Base-by-base conservation (phyloP, 345 rosid species). In the Populus tremula region DNA sequence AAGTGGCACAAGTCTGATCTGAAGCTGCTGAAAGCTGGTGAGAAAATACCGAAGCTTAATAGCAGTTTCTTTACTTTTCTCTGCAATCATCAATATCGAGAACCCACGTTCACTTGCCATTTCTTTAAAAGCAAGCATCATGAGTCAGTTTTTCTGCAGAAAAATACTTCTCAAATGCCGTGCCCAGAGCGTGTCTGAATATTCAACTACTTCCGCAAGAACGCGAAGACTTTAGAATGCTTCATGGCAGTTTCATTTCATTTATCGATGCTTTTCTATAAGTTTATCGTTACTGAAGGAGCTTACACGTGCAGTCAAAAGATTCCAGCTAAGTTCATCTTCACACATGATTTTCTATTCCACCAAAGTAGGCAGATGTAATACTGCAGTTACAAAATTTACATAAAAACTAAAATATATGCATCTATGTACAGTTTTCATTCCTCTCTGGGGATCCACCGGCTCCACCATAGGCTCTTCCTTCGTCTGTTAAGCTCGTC, bases 381-480 rank as follows among this genome's bases (percentile, higher is more conserved):
- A 31, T 69, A 67, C 65, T 64, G 33, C 62, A 76, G 63, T 72
- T 61, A 84, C 67, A 77, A 78, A 76, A 84, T 82, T 80, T 84
- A 83, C 82, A 80, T 11, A 38, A 72, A 31, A 27, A 31, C 36
- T 6, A 17, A 31, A 45, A 39, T 33, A 36, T 27, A 39, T 36
- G 25, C 53, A 64, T 70, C 69, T 80, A 85, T 72, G 54, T 78
- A 81, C 84, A 79, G 41, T 61, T 47, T 82, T 91, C 88, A 92
- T 76, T 93, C 96, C 82, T 96, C 92, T 79, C 82, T 87, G 13
- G 96, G 98, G 86, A 93, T 96, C 98, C 99, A 96, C 84, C 97
- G 80, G 85, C 91, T 93, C 97, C 97, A 93, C 98, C 99, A 96
- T 4, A 93, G 43, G 81, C 94, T 93, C 91, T 88, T 92, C 63